Evolutionary conservation across 176 grass and related monocot genomes (phyloP), one percentile per base, ranked within the genome.

Genomic region (Avena insularis): DNA sequence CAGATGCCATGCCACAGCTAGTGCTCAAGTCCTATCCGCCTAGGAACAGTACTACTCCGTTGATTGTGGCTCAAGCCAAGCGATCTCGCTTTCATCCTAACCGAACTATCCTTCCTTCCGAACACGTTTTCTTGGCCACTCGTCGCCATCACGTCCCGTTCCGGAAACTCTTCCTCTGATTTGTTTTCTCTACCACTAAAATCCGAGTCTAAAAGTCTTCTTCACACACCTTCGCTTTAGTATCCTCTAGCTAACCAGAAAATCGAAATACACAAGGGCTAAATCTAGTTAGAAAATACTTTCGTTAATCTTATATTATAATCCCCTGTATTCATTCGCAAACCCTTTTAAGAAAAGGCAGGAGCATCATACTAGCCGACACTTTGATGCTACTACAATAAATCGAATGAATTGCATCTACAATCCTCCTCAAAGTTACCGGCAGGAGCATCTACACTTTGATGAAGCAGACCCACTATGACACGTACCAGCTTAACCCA

Each of bases 31-130:
- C 38, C 38, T 6, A 40, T 7, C 38, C 38, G 38, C 38, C 4
- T 40, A 40, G 38, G 38, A 40, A 40, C 38, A 40, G 4, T 40
- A 29, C 29, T 29, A 29, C 29, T 29, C 29, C 29, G 1, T 29
- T 29, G 29, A 29, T 29, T 29, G 29, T 29, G 29, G 29, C 29
- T 29, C 29, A 29, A 29, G 35, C 35, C 35, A 36, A 36, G 35
- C 47, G 3, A 33, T 12, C 1, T 90, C 61, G 10, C 51, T 82
- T 70, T 90, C 78, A 12, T 38, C 10, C 51, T 8, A 77, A 86
- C 60, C 88, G 4, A 82, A 51, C 61, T 7, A n/a, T n/a, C 6
- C 19, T 20, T 20, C 5, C 6, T 20, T 60, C 29, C 63, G 16
- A 10, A 4, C 23, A 50, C 46, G 20, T 19, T 67, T 79, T 63